phyloP scores from a whole-genome alignment of 352 stramenopile genomes.

The Globisporangium splendens region DNA sequence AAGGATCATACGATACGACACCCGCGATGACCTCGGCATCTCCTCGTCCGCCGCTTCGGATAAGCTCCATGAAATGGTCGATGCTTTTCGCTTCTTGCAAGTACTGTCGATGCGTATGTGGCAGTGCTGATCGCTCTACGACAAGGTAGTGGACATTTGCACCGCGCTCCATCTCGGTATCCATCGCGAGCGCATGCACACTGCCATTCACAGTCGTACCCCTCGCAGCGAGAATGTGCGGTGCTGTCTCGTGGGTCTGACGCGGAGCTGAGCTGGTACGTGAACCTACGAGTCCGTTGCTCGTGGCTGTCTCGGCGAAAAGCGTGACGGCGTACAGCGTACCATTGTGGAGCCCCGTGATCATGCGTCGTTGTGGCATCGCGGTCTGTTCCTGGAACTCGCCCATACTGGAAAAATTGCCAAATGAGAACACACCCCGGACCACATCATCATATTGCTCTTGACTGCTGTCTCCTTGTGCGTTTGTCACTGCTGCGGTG shows the following conservation, averaged over 20 bases:
- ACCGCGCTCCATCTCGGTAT: conserved; percentile 31
- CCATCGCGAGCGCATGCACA: conserved; percentile 40
- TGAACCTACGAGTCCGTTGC: conserved; percentile 46
- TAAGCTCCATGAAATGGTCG: conserved; percentile 21
- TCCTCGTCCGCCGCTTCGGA: conserved; percentile 10
- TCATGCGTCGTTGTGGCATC: conserved; percentile 25
- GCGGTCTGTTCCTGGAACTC: conserved; percentile 23
- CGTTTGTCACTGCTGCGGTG: not conserved
- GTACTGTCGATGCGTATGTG: conserved; percentile 17
- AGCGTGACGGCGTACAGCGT: conserved; percentile 45
- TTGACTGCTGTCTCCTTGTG: not conserved
- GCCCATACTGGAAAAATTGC: conserved; percentile 35
- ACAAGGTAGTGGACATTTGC: conserved; percentile 61
- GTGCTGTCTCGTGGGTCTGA: conserved; percentile 47
- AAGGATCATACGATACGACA: conserved; percentile 7
- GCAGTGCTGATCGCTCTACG: conserved; percentile 2
- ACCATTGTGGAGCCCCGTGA: conserved; percentile 38
- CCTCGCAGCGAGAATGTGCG: conserved; percentile 31
- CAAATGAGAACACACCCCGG: conserved; percentile 25
- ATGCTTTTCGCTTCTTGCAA: conserved; percentile 34
- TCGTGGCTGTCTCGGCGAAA: conserved; percentile 44
- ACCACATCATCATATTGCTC: conserved; percentile 7
- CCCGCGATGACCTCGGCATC: conserved; percentile 12
- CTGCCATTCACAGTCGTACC: conserved; percentile 39
- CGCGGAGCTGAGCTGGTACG: conserved; percentile 18